Evolutionary conservation across 2,329 filamentous ascomycete genomes (phyloP), one percentile per base, ranked within the genome.

Genomic region (Epichloe brachyelytri): DNA sequence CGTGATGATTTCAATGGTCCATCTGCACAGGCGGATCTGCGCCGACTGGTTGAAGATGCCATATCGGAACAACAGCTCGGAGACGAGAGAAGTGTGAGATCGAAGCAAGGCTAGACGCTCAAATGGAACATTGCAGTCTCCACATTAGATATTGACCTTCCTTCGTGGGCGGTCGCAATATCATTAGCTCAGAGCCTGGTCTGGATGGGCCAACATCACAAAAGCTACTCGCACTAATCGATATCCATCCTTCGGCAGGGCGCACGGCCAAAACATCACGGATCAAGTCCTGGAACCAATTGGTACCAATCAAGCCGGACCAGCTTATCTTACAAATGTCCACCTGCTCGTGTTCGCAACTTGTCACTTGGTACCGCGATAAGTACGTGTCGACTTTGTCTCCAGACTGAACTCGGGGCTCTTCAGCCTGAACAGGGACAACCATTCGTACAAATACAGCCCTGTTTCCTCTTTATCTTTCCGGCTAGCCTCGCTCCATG

Each of bases 1-100:
- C 77, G 88, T 40, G 82, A 85, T 22, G 89, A 97, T 62, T 95
- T 96, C 60, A 75, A 91, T 59, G 85, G 82, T 5, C 82, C 87
- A 50, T 80, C 85, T 53, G 87, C 86, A 4, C 93, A 98, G 68
- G 78, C 77, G 20, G 82, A 90, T 62, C 68, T 98, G 60, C 78
- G 89, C 54, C 77, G 80, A 57, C 71, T 98, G 54, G 82, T 98
- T 5, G 79, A 85, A 57, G 88, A 96, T 60, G 89, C 87, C 2
- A 72, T 98, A 17, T 69, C 76, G 22, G 86, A 82, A 1, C 76
- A 87, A 50, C 78, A 75, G 22, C 65, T 82, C 3, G 76, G 79
- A 19, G 78, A 80, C 49, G 79, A 82, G 52, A 77, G 83, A 55
- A 84, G 78, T 54, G 79, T 86, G 43, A 79, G 83, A 56, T 67